These are phyloP conservation scores for Achaetomiella virescens DNA, from an alignment of 495 filamentous ascomycete genomes.

Conservation along the genomic window DNA sequence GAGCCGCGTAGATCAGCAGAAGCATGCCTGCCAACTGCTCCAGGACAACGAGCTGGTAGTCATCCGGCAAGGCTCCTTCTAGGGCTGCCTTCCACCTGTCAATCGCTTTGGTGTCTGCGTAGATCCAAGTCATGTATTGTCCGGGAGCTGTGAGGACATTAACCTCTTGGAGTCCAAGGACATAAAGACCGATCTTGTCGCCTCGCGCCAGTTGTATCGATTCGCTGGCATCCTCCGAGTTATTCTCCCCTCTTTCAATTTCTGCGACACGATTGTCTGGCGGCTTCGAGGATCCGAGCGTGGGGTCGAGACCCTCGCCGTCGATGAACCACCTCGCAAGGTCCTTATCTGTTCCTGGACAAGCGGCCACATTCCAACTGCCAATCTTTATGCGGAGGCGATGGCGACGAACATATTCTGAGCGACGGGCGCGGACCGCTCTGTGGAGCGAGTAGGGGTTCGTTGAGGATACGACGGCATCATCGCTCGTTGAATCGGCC, in stretches of 20 bases:
- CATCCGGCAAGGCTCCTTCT: slow-evolving; percentile 62
- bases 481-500: slow-evolving; percentile 27
- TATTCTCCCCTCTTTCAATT: slow-evolving; percentile 14
- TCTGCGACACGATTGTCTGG: slow-evolving; percentile 25
- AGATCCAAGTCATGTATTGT: slow-evolving; percentile 55
- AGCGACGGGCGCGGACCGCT: slow-evolving; percentile 60
- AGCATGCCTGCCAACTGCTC: slow-evolving; percentile 83
- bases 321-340: slow-evolving; percentile 79
- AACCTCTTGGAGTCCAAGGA: slow-evolving; percentile 84
- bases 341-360: slow-evolving; percentile 77
- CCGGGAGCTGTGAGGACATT: slow-evolving; percentile 69
- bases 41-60: slow-evolving; percentile 69
- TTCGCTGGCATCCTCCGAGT: slow-evolving; percentile 26
- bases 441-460: slow-evolving; percentile 42
- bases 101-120: slow-evolving; percentile 61
- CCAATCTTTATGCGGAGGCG: slow-evolving; percentile 78
- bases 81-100: slow-evolving; percentile 75
- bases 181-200: slow-evolving; percentile 78
- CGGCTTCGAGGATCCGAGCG: slow-evolving; percentile 48
- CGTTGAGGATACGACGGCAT: slow-evolving; percentile 31
- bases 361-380: slow-evolving; percentile 89
- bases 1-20: slow-evolving; percentile 78
- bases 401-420: slow-evolving; percentile 67
- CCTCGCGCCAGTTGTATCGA: slow-evolving; percentile 35
- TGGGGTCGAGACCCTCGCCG: slow-evolving; percentile 60